Percentiles rank a stretch among this genome's conserved stretches.
Conservation (phyloP, 108 stramenopile genomes). For the Fragilaria radians region DNA sequence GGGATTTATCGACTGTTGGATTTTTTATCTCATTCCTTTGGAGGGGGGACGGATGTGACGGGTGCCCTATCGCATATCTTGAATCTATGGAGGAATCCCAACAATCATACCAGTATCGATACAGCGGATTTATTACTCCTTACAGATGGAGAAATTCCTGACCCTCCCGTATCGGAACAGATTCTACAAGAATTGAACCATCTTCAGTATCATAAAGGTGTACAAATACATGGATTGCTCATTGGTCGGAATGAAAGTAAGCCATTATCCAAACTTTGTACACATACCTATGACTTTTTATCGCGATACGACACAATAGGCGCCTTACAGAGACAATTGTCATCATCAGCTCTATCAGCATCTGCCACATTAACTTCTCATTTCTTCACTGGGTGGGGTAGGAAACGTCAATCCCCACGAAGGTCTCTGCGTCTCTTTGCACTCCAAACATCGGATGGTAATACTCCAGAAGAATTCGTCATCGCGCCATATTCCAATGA, state of each 20-base stretch:
- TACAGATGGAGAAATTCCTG: slow-evolving; percentile 74
- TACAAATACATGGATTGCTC: slow-evolving; percentile 63
- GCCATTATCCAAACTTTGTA: slow-evolving; percentile 49
- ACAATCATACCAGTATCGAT: slow-evolving; percentile 21
- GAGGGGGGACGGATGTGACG: slow-evolving; percentile 75
- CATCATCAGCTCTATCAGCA: not conserved
- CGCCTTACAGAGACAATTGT: not conserved
- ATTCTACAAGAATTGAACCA: slow-evolving; percentile 43
- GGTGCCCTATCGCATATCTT: slow-evolving; percentile 56
- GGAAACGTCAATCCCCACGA: not conserved
- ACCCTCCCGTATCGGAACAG: slow-evolving; percentile 54
- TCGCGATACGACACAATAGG: slow-evolving; percentile 30
- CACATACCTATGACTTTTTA: slow-evolving; percentile 53
- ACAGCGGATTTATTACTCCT: slow-evolving; percentile 67
- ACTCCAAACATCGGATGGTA: slow-evolving; percentile 6
- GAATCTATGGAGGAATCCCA: no score
- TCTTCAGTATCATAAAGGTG: slow-evolving; percentile 34
- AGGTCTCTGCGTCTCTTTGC: not conserved
- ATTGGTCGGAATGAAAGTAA: slow-evolving; percentile 57
- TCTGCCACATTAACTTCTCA: not conserved
- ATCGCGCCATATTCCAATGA: not conserved
- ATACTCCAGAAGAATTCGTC: slow-evolving; percentile 28
- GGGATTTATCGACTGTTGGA: slow-evolving; percentile 47
- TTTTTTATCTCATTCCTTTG: slow-evolving; percentile 61
- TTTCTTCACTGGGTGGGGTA: not conserved